Evolutionary conservation across 345 rosid genomes (phyloP).

Genomic region (Geranium rotundifolium): DNA sequence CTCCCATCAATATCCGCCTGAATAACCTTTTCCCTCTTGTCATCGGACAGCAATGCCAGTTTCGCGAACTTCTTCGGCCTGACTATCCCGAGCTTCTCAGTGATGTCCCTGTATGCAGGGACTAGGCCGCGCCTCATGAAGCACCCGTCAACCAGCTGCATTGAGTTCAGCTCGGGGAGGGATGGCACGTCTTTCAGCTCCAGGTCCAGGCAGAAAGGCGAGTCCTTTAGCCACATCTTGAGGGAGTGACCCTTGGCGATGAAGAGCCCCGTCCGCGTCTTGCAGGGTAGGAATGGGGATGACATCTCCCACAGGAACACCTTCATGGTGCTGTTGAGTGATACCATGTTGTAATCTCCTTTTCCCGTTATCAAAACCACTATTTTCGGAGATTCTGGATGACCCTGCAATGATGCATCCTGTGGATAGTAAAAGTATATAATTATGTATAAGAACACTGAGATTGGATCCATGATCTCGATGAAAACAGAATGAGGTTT

Average conservation of each 20-base stretch:
- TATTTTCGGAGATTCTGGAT: constrained; percentile 80
- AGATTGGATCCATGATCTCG: no score
- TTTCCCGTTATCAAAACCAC: constrained; percentile 84
- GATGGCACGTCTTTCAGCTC: constrained; percentile 59
- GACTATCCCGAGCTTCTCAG: constrained; percentile 61
- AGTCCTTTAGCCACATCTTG: constrained; percentile 96
- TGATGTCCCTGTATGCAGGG: constrained; percentile 81
- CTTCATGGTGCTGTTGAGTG: constrained; percentile 72
- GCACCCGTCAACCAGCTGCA: constrained; percentile 79
- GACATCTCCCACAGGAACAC: constrained; percentile 98
- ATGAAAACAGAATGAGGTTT: not conserved
- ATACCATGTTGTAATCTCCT: constrained; percentile 72
- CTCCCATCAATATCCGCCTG: constrained; percentile 57
- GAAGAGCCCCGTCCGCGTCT: constrained; percentile 66
- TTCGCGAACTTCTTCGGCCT: constrained; percentile 81
- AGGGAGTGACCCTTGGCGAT: constrained; percentile 90
- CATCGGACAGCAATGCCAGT: constrained; percentile 66
- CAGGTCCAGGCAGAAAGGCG: constrained; percentile 88
- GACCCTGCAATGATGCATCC: constrained; percentile 93
- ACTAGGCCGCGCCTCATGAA: constrained; percentile 76
- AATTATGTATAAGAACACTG: no score
- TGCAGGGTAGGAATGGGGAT: constrained; percentile 86
- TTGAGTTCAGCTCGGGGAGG: constrained; percentile 60
- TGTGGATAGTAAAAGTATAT: constrained; percentile 15
- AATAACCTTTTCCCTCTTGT: constrained; percentile 60